Evolutionary conservation across 1,139 yeast genomes (phyloP), one percentile per base, ranked within the genome.

Genomic region (Meyerozyma sp.): DNA sequence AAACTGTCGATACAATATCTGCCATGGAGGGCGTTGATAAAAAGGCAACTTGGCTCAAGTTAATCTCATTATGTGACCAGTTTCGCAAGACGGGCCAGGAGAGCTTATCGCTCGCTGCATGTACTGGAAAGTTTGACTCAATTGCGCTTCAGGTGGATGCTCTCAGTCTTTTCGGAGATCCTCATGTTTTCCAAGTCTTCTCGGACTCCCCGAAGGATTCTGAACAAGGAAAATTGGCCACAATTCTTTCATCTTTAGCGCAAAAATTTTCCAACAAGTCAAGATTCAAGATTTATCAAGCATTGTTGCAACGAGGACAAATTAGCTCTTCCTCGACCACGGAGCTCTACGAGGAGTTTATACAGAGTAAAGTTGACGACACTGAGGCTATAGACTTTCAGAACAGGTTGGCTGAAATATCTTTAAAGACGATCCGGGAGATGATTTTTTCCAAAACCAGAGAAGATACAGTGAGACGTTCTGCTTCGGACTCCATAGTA

Each of bases 51-150:
- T 84, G 91, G 89, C 64, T 71, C 40, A 76, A 80, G 49, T 73
- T 85, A 44, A 79, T 77, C 46, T 70, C 83, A 3, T 63, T 84
- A 30, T 83, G 91, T 57, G 81, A 77, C 45, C 95, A 88, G 54
- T 71, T 85, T 45, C 75, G 73, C 47, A 81, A 75, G 43, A 72
- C 73, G 42, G 70, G 80, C 34, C 73, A 74, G 46, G 93, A 86
- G 55, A 73, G 82, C 10, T 51, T 53, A 8, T 30, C 34, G 16
- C 14, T 30, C 20, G 14, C 14, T 13, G 34, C 5, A 30, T 13
- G 8, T 16, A 9, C 10, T 3, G 16, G 8, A 13, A 14, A 30
- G 5, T 13, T 13, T 8, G 7, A n/a, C 5, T 7, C 29, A 34
- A 27, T 46, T 16, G 40, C 61, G 1, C 51, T 65, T 14, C 68